These are phyloP conservation scores for Cercophora samala DNA, from an alignment of 495 filamentous ascomycete genomes.

Conservation along the genomic window DNA sequence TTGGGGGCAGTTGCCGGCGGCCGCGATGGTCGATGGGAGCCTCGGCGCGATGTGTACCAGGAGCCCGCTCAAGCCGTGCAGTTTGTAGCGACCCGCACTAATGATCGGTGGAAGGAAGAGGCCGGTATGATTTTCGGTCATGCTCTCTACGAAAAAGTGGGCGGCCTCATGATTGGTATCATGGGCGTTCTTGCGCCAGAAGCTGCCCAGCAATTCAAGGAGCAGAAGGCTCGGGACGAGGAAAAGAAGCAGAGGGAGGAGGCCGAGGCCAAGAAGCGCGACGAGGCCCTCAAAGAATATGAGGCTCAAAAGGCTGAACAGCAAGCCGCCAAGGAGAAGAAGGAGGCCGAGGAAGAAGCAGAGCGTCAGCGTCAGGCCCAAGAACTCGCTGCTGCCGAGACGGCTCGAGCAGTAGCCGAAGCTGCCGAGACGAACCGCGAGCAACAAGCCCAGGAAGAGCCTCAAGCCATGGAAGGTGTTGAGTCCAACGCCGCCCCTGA, in stretches of 20 bases:
- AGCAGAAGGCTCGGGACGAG: slow-evolving; percentile 57
- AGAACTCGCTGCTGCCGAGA: slow-evolving; percentile 51
- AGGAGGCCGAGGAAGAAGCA: slow-evolving; percentile 56
- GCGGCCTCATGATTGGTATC: slow-evolving; percentile 64
- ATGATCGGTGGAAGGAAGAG: slow-evolving; percentile 83
- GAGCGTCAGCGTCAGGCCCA: slow-evolving; percentile 50
- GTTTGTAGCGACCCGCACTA: slow-evolving; percentile 68
- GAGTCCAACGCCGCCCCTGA: slow-evolving; percentile 48
- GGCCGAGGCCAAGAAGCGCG: slow-evolving; percentile 57
- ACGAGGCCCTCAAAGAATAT: slow-evolving; percentile 51
- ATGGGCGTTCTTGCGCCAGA: slow-evolving; percentile 74
- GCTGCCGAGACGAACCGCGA: slow-evolving; percentile 9
- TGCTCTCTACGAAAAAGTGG: slow-evolving; percentile 65
- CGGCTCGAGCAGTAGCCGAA: slow-evolving; percentile 38
- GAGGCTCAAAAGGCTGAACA: slow-evolving; percentile 62
- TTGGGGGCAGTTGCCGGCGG: slow-evolving; percentile 19
- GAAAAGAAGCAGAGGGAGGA: slow-evolving; percentile 62
- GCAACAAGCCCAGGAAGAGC: slow-evolving; percentile 30
- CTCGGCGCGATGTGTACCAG: slow-evolving; percentile 43
- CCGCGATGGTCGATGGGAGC: slow-evolving; percentile 40
- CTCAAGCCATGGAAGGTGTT: slow-evolving; percentile 82
- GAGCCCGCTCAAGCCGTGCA: slow-evolving; percentile 58
- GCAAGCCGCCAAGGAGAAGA: slow-evolving; percentile 50
- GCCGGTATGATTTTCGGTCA: slow-evolving; percentile 77
- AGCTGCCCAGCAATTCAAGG: slow-evolving; percentile 73